Base-by-base conservation (phyloP, 306 rosid species). In the Gillenia trifoliata region DNA sequence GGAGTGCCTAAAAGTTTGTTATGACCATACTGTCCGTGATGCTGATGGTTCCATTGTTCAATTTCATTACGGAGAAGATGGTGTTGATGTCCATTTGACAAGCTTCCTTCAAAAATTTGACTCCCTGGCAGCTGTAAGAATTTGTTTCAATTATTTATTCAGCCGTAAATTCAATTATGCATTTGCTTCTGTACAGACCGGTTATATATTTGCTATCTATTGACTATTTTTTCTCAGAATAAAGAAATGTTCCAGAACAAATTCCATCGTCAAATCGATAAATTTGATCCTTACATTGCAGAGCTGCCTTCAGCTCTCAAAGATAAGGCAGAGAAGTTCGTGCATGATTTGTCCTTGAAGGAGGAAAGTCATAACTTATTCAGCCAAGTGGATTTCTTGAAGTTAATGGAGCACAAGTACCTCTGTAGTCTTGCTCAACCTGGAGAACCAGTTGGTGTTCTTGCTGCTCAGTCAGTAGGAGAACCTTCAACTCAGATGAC, bases 401-500 rank as follows among this genome's bases (percentile, higher is more conserved):
- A 86, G 86, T 86, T 94, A 82, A 83, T 94, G 88, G 96, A 91
- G 81, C 94, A 94, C 83, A 94, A 94, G 79, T 94, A 88, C 72
- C 79, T 94, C 33, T 79, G 84, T 63, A 80, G 96, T 86, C 97
- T 94, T 78, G 97, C 96, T 41, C 96, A 90, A 68, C 97, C 97
- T 29, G 98, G 98, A 65, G 98, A 94, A 76, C 89, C 98, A 19
- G 98, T 94, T 81, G 98, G 98, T 71, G 94, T 92, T 62, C 92
- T 94, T 73, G 98, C 97, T 77, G 92, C 89, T 50, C 98, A 90
- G 82, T 94, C 98, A 36, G 92, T 92, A 23, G 97, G 98, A 61
- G 98, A 94, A 82, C 98, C 98, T 1, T 93, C 97, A 56, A 94
- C 98, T 1, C 97, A 94, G 83, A 94, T 94, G 98, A 92, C 96